These are phyloP conservation scores for Pseudofabraea citricarpa DNA, from an alignment of 2,329 filamentous ascomycete genomes.

Conservation along the genomic window DNA sequence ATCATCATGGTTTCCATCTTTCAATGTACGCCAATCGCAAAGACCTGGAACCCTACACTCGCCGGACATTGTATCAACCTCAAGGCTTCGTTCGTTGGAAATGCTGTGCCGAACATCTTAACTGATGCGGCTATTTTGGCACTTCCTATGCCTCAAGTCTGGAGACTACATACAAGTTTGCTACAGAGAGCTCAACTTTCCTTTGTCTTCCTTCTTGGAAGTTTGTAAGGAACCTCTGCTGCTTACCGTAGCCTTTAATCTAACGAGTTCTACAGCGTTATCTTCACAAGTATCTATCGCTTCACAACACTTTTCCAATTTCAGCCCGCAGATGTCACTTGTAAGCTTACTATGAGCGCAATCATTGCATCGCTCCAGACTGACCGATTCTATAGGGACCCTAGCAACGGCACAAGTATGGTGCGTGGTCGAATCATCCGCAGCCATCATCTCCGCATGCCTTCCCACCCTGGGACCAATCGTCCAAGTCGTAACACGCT, in stretches of 20 bases:
- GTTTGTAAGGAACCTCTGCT: constrained; percentile 34
- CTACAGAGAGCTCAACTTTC: constrained; percentile 16
- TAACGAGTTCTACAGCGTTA: background rate
- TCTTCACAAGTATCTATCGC: constrained; percentile 6
- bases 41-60: constrained; percentile 29
- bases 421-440: background rate
- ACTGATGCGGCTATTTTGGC: constrained; percentile 33
- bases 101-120: constrained; percentile 37
- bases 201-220: constrained; percentile 27
- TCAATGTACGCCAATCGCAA: constrained; percentile 35
- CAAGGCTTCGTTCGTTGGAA: constrained; percentile 36
- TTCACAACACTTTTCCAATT: constrained; percentile 5
- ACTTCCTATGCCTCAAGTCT: constrained; percentile 27
- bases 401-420: background rate
- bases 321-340: background rate
- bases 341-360: too few relatives aligned
- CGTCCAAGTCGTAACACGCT: background rate
- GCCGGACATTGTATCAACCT: constrained; percentile 35
- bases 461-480: background rate
- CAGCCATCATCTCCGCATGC: background rate
- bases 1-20: constrained; percentile 31
- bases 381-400: background rate
- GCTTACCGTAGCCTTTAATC: too few relatives aligned
- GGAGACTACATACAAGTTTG: constrained; percentile 23
- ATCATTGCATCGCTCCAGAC: too few relatives aligned